Evolutionary conservation across 352 stramenopile species (phyloP).

Genomic region (Elongisporangium prolatum): DNA sequence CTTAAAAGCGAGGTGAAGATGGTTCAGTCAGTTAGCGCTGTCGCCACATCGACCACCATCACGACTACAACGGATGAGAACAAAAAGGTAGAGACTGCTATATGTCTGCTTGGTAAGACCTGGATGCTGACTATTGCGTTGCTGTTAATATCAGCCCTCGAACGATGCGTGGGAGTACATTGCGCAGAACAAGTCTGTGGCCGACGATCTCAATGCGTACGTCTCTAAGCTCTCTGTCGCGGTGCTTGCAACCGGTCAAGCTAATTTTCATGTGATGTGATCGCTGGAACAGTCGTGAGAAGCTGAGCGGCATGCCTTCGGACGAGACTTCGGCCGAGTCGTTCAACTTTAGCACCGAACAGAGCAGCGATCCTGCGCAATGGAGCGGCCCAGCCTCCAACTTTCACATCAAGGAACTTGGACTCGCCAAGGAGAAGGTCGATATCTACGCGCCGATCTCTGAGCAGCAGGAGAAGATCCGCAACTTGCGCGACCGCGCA

Average conservation of each 20-base stretch:
- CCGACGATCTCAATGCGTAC: background rate
- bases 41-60: background rate
- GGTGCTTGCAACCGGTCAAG: background rate
- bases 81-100: background rate
- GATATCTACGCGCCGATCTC: conserved; percentile 73
- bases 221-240: background rate
- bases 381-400: conserved; percentile 60
- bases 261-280: background rate
- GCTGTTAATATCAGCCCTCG: background rate
- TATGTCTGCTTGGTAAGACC: background rate
- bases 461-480: conserved; percentile 62
- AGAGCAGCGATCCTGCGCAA: conserved; percentile 13
- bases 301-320: background rate
- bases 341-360: background rate
- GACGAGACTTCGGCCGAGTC: background rate
- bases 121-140: background rate
- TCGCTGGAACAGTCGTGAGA: background rate
- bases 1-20: background rate
- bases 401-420: conserved; percentile 79
- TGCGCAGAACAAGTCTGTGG: background rate
- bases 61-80: background rate
- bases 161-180: background rate
- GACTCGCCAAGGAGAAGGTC: conserved; percentile 60
- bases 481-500: conserved; percentile 47
- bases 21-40: background rate